These are phyloP conservation scores for Neonectria faginata DNA, from an alignment of 2,329 filamentous ascomycete genomes.

Conservation along the genomic window DNA sequence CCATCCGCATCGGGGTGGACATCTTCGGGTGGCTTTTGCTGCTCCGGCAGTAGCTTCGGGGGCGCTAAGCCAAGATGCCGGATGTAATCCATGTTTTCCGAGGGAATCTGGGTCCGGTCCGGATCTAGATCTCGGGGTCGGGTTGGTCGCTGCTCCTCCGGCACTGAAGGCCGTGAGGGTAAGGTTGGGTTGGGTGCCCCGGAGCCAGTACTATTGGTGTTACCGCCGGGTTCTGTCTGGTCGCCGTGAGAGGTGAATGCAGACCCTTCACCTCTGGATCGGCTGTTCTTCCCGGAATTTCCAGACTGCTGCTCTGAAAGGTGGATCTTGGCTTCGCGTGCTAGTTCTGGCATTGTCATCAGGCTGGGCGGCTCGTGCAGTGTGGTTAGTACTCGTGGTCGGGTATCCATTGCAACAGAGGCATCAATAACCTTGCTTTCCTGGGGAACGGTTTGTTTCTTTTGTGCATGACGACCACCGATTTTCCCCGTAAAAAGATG, in stretches of 20 bases:
- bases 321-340: conserved; percentile 64
- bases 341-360: conserved; percentile 44
- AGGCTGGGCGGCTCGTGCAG: conserved; percentile 53
- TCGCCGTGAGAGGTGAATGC: conserved; percentile 62
- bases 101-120: conserved; percentile 78
- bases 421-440: conserved; percentile 26
- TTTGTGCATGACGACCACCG: conserved; percentile 53
- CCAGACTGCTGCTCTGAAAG: conserved; percentile 46
- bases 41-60: conserved; percentile 63
- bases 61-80: conserved; percentile 77
- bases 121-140: conserved; percentile 82
- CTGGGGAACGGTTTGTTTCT: conserved; percentile 37
- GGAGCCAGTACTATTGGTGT: conserved; percentile 49
- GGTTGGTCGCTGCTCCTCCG: conserved; percentile 83
- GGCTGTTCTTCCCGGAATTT: conserved; percentile 53
- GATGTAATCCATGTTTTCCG: conserved; percentile 84
- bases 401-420: conserved; percentile 44
- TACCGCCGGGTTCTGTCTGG: conserved; percentile 57
- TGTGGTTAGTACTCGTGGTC: conserved; percentile 37
- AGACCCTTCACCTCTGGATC: conserved; percentile 58
- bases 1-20: conserved; percentile 74
- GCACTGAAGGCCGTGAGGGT: conserved; percentile 52
- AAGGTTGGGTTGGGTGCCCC: conserved; percentile 55
- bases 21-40: conserved; percentile 54
- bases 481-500: conserved; percentile 84